Evolutionary conservation across 2,329 filamentous ascomycete genomes (phyloP), one percentile per base, ranked within the genome.

Genomic region (Colletotrichum sansevieriae): DNA sequence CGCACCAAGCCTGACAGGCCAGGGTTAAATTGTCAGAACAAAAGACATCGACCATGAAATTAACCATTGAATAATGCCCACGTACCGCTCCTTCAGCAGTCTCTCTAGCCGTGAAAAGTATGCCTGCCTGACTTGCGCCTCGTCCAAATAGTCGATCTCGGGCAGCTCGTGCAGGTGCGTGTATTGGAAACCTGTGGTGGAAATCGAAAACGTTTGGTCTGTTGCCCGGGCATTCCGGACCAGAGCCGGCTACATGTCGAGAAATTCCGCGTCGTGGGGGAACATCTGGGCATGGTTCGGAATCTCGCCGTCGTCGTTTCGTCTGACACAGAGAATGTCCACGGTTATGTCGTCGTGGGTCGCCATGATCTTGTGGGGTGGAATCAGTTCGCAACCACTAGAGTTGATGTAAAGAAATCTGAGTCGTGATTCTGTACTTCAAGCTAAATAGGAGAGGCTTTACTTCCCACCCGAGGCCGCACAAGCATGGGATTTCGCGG

Each of bases 251-350:
- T 58, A 43, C 33, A 43, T 10, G n/a, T 64, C 61, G 22, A 64
- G 61, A 15, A 64, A 64, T 10, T 58, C 61, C 33, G 52, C 12
- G n/a, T 64, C 61, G 5, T 64, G 61, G 1, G 61, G 58, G 3
- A 64, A 64, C 61, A 64, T 58, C 15, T 64, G 61, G 13, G 61
- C 61, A 25, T 64, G 61, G 22, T 64, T 64, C 22, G 61, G 61
- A 8, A 64, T 64, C 1, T 64, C 18, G 8, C 61, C 61, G 2
- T 58, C 20, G 20, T 64, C 20, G 43, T 58, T 49, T 3, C 61
- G 22, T n/a, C 25, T 60, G 15, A 60, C 44, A 18, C 51, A 60
- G 0, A 44, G 44, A 3, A 60, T 60, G 5, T 60, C 57, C 4
- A 60, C 57, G 15, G 33, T 60, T 25, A 41, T 51, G 41, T 20